Evolutionary conservation across 441 rosid genomes (phyloP).

Genomic region (Iberis amara): DNA sequence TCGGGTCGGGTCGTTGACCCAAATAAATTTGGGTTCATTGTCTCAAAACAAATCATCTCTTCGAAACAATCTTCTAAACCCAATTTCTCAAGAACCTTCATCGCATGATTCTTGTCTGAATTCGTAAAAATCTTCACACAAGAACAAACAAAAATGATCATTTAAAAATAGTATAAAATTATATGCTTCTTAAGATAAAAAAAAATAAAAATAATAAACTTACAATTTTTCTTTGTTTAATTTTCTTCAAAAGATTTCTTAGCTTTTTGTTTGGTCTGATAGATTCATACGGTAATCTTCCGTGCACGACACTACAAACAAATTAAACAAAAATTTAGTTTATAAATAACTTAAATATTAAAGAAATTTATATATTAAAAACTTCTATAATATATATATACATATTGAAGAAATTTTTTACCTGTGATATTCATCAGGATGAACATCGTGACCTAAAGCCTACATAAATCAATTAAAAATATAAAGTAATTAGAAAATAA

Average conservation of each 20-base stretch:
- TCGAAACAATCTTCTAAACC: conserved; percentile 74
- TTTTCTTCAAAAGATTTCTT: conserved; percentile 54
- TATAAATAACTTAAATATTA: too few species aligned
- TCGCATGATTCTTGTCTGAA: conserved; percentile 65
- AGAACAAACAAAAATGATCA: background rate
- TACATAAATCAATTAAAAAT: conserved; percentile 23
- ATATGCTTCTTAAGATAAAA: background rate
- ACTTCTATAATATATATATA: too few species aligned
- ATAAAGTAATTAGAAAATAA: background rate
- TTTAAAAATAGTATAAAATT: background rate
- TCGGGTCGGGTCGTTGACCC: conserved; percentile 55
- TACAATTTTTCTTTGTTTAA: conserved; percentile 65
- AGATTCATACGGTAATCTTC: conserved; percentile 70
- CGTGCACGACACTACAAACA: conserved; percentile 65
- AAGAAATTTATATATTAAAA: too few species aligned
- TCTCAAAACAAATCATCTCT: conserved; percentile 72
- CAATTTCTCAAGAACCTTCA: conserved; percentile 41
- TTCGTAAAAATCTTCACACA: conserved; percentile 68
- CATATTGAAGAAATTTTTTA: conserved; percentile 3
- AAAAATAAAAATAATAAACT: conserved; percentile 16
- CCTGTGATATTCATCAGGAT: conserved; percentile 83
- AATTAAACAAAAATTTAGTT: background rate
- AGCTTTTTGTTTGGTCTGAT: conserved; percentile 58
- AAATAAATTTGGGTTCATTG: conserved; percentile 58
- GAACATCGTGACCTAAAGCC: conserved; percentile 67